Percentiles rank a stretch among this genome's conserved stretches.
These are phyloP conservation scores for Botrytis paeoniae DNA, from an alignment of 2,329 filamentous ascomycete species.

Conservation along the genomic window DNA sequence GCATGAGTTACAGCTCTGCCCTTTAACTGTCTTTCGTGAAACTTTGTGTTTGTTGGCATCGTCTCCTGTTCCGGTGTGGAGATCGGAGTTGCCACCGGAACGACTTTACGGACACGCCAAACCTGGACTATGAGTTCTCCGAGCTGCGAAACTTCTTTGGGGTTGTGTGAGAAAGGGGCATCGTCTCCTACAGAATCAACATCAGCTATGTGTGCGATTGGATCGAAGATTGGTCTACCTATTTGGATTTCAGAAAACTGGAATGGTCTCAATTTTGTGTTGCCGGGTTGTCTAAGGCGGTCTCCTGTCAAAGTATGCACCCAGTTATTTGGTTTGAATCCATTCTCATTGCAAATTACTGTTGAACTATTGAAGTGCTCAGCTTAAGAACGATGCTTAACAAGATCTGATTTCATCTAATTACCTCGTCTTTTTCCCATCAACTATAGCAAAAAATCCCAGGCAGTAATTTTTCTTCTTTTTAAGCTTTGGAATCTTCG, in stretches of 20 bases:
- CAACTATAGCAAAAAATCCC: conserved; percentile 11
- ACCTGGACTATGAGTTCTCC: conserved; percentile 17
- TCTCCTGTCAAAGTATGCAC: neutral
- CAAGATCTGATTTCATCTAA: neutral
- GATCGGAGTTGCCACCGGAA: neutral
- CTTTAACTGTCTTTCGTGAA: conserved; percentile 8
- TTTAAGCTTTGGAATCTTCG: neutral
- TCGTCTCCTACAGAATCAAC: neutral
- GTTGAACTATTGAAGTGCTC: neutral
- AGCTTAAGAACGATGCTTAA: neutral
- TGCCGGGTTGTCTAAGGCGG: neutral
- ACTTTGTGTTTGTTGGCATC: neutral
- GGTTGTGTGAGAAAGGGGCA: neutral
- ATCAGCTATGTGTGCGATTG: neutral
- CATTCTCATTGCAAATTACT: conserved; percentile 12
- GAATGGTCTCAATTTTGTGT: neutral
- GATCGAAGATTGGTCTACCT: neutral
- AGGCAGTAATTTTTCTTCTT: conserved; percentile 1
- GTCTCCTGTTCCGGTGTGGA: neutral
- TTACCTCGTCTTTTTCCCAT: neutral
- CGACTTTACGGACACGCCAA: conserved; percentile 11
- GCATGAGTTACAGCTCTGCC: conserved; percentile 12
- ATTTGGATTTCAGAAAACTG: conserved; percentile 5
- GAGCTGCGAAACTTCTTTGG: conserved; percentile 4
- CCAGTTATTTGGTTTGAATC: conserved; percentile 5